Percentiles rank a stretch among this genome's conserved stretches.
These are phyloP conservation scores for Rutstroemia sp. DNA, from an alignment of 2,329 filamentous ascomycete species.

Conservation along the genomic window DNA sequence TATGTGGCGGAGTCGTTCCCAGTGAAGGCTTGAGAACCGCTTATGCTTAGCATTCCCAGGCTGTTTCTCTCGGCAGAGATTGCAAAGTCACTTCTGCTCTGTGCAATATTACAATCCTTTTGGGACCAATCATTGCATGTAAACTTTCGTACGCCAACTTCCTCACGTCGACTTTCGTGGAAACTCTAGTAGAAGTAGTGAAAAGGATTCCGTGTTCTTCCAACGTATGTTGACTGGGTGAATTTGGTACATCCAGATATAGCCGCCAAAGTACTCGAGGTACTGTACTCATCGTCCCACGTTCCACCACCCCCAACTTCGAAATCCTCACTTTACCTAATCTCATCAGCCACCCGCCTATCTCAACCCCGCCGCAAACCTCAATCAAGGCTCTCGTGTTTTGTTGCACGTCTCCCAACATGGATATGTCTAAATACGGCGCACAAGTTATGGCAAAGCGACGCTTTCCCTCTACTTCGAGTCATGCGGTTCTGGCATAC, in stretches of 20 bases:
- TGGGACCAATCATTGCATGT: too few relatives aligned
- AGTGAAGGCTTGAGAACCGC: too few relatives aligned
- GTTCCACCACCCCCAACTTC: neutral
- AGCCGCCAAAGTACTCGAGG: neutral
- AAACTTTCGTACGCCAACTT: too few relatives aligned
- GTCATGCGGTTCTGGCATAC: neutral
- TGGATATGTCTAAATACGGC: constrained; percentile 5
- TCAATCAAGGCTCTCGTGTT: neutral
- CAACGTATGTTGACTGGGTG: neutral
- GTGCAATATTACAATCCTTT: too few relatives aligned
- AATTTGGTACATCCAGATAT: neutral
- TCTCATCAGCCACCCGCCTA: neutral
- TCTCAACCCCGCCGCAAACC: neutral
- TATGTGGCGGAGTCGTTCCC: too few relatives aligned
- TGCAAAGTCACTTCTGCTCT: too few relatives aligned
- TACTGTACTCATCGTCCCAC: neutral
- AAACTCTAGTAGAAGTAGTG: neutral
- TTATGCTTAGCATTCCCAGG: too few relatives aligned
- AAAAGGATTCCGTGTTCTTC: too few relatives aligned
- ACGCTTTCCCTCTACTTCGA: too few relatives aligned
- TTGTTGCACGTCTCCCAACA: constrained; percentile 9
- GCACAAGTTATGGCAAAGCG: neutral
- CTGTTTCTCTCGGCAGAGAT: too few relatives aligned
- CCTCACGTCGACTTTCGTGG: too few relatives aligned
- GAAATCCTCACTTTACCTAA: neutral